Conservation (phyloP, 805 yeast species). For the Jamesozyma gamospora region DNA sequence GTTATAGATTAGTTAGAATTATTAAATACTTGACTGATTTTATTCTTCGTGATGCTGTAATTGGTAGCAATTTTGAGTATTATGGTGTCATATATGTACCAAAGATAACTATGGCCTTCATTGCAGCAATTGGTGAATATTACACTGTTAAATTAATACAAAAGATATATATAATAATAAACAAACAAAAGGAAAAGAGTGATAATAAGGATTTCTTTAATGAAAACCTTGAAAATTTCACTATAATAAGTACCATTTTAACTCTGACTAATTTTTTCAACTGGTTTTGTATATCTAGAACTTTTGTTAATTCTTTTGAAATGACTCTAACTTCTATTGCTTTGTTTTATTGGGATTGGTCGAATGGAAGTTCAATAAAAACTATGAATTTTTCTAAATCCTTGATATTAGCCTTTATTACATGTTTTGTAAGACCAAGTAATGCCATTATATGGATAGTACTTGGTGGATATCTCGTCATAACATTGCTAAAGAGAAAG, state of each 20-base stretch:
- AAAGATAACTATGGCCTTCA: conserved; percentile 53
- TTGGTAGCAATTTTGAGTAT: conserved; percentile 23
- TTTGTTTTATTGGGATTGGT: conserved; percentile 65
- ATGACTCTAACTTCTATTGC: conserved; percentile 59
- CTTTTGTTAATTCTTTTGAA: conserved; percentile 81
- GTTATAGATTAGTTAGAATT: conserved; percentile 13
- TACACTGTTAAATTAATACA: conserved; percentile 42
- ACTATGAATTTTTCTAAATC: conserved; percentile 27
- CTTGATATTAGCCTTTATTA: conserved; percentile 43
- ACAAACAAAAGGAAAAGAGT: conserved; percentile 8
- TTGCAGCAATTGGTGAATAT: conserved; percentile 67
- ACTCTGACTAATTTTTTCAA: conserved; percentile 43
- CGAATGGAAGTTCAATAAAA: conserved; percentile 14
- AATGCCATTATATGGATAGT: conserved; percentile 68
- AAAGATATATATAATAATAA: conserved; percentile 14
- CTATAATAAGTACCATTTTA: conserved; percentile 17
- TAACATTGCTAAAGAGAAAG: conserved; percentile 7
- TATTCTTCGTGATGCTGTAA: not conserved
- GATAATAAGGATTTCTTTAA: conserved; percentile 2
- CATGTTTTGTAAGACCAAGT: conserved; percentile 77
- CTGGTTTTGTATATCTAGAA: conserved; percentile 70
- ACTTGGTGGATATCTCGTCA: conserved; percentile 37
- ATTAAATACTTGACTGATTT: not conserved
- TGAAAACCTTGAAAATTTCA: not conserved
- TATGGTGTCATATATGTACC: conserved; percentile 44